Conservation (phyloP, 345 rosid genomes). For the Ceriops tagal region DNA sequence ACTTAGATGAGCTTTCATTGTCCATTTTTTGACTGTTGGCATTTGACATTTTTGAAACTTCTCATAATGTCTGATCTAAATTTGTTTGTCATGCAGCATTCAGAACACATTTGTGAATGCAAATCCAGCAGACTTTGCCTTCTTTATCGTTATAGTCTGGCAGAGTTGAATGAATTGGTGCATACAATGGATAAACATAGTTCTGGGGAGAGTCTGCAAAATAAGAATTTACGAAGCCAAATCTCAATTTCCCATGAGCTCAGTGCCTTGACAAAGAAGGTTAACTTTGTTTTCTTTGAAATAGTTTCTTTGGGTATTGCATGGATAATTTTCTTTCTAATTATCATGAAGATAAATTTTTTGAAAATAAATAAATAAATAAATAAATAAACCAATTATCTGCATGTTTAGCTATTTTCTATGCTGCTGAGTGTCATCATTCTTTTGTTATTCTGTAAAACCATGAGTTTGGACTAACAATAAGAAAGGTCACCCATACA, state of each 20-base stretch:
- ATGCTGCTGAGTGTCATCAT: neutral
- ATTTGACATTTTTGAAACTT: neutral
- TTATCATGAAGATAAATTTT: neutral
- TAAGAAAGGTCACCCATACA: too few species aligned
- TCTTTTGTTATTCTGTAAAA: neutral
- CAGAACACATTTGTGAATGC: constrained; percentile 89
- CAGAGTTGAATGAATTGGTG: constrained; percentile 60
- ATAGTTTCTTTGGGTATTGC: neutral
- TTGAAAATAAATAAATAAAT: neutral
- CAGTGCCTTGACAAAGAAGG: constrained; percentile 56
- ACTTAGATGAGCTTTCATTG: neutral
- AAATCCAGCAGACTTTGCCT: constrained; percentile 58
- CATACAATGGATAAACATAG: constrained; percentile 36
- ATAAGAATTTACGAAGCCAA: constrained; percentile 31
- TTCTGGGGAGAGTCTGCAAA: constrained; percentile 33
- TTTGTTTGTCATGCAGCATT: constrained; percentile 60
- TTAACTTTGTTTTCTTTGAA: constrained; percentile 16
- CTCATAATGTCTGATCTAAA: constrained; percentile 7
- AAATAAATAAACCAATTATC: neutral
- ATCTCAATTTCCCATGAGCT: constrained; percentile 40
- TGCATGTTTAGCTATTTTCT: neutral
- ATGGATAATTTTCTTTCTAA: neutral
- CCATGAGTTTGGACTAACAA: neutral
- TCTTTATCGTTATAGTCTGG: constrained; percentile 73
- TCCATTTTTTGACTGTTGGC: neutral